Conservation (phyloP, 768 basidiomycete species). For the Crucibulum laeve region DNA sequence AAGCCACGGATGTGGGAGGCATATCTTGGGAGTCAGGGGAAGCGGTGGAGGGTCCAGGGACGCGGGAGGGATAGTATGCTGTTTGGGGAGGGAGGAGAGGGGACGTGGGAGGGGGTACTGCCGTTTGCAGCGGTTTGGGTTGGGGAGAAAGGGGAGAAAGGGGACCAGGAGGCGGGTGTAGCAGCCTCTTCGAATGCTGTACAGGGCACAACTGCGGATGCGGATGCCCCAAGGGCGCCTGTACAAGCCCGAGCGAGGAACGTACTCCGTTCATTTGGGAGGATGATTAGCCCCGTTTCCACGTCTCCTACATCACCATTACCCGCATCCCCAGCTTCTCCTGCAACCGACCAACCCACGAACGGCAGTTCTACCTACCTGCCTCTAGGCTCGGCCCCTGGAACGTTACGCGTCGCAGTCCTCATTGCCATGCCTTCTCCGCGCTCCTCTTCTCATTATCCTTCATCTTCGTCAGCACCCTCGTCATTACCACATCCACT, state of each 20-base stretch:
- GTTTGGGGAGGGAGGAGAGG: background rate
- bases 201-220: too few relatives aligned
- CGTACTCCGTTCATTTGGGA: too few relatives aligned
- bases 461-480: background rate
- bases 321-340: too few relatives aligned
- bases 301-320: too few relatives aligned
- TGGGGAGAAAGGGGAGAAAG: background rate
- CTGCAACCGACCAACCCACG: too few relatives aligned
- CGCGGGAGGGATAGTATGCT: background rate
- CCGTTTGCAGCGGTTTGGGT: too few relatives aligned
- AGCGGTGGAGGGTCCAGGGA: slow-evolving; percentile 1
- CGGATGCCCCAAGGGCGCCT: too few relatives aligned
- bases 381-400: too few relatives aligned
- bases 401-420: slow-evolving; percentile 34
- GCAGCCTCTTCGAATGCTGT: too few relatives aligned
- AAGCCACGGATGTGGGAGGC: slow-evolving; percentile 49
- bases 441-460: slow-evolving; percentile 5
- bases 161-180: slow-evolving; percentile 7
- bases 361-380: too few relatives aligned
- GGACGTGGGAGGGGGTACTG: background rate
- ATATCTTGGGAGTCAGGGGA: slow-evolving; percentile 20
- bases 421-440: slow-evolving; percentile 40
- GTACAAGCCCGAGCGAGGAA: too few relatives aligned
- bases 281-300: too few relatives aligned
- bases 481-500: slow-evolving; percentile 4